Conservation (phyloP, 2,329 filamentous ascomycete genomes). For the Biscogniauxia marginata region DNA sequence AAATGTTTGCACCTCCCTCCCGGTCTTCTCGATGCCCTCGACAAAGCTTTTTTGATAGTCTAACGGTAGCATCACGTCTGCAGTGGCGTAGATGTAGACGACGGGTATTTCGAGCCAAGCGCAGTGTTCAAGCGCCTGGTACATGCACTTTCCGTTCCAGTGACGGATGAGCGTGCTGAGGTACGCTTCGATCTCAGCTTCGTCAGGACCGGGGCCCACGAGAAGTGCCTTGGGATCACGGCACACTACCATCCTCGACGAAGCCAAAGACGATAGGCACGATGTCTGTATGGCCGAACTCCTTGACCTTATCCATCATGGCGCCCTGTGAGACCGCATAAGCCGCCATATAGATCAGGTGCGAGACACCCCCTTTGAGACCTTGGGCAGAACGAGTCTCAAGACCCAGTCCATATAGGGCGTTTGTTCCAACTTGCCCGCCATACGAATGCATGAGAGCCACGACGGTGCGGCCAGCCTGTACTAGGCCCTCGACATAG, state of each 20-base stretch:
- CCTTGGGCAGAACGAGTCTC: constrained; percentile 12
- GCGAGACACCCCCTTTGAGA: constrained; percentile 21
- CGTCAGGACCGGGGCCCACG: constrained; percentile 2
- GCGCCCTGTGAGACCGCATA: constrained; percentile 12
- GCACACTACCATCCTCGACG: constrained; percentile 9
- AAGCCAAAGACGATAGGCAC: constrained; percentile 10
- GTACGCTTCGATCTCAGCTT: constrained; percentile 10
- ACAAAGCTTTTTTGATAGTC: constrained; percentile 14
- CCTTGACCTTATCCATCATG: constrained; percentile 10
- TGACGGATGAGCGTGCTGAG: constrained; percentile 3
- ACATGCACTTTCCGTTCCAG: constrained; percentile 21
- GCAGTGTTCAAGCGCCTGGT: constrained; percentile 6
- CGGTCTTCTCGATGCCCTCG: constrained; percentile 2
- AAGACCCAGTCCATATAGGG: constrained; percentile 18
- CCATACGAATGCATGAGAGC: constrained; percentile 30
- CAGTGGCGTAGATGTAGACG: constrained; percentile 13
- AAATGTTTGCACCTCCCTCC: constrained; percentile 6
- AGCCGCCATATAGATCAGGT: constrained; percentile 23
- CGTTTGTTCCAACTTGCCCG: constrained; percentile 28
- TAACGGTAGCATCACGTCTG: constrained; percentile 8
- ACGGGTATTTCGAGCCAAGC: constrained; percentile 13
- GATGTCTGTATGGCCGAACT: constrained; percentile 10
- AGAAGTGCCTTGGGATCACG: constrained; percentile 9
- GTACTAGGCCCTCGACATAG: constrained; percentile 20
- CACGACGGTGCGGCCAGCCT: constrained; percentile 17